These are phyloP conservation scores for Ceriops tagal DNA, from an alignment of 345 rosid genomes.

Conservation along the genomic window DNA sequence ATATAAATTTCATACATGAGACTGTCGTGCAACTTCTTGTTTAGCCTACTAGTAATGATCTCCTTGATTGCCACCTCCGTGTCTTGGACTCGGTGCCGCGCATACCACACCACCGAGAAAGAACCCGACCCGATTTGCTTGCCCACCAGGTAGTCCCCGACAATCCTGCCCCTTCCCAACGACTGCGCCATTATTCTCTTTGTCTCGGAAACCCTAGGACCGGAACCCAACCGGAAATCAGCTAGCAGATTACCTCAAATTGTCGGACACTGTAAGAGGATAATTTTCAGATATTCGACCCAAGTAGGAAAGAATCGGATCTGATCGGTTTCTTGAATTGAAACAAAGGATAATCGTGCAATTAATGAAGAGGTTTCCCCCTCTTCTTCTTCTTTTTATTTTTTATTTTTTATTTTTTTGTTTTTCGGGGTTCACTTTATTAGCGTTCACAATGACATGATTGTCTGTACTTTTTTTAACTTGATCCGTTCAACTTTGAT, in stretches of 20 bases:
- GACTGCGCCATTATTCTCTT: constrained; percentile 57
- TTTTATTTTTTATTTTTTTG: neutral
- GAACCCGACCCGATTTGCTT: constrained; percentile 94
- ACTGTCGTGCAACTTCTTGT: constrained; percentile 82
- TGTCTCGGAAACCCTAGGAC: constrained; percentile 25
- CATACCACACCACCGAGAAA: constrained; percentile 95
- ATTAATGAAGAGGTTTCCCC: neutral
- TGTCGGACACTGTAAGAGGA: no score
- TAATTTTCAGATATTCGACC: no score
- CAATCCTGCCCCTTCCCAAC: constrained; percentile 57
- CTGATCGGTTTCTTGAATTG: neutral
- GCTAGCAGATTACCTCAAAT: constrained; percentile 9
- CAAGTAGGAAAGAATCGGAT: neutral
- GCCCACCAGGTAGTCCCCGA: constrained; percentile 86
- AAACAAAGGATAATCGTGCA: no score
- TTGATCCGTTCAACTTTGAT: no score
- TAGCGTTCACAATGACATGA: neutral
- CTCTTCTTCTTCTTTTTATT: neutral
- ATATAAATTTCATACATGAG: constrained; percentile 89
- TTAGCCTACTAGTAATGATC: constrained; percentile 61
- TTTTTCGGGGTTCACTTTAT: neutral
- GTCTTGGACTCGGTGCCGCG: constrained; percentile 81
- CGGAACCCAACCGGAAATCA: constrained; percentile 21
- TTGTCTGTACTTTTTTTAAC: neutral
- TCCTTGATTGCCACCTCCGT: constrained; percentile 96